phyloP scores from a whole-genome alignment of 2,329 filamentous ascomycete species.

The Penicillium sumatraense region DNA sequence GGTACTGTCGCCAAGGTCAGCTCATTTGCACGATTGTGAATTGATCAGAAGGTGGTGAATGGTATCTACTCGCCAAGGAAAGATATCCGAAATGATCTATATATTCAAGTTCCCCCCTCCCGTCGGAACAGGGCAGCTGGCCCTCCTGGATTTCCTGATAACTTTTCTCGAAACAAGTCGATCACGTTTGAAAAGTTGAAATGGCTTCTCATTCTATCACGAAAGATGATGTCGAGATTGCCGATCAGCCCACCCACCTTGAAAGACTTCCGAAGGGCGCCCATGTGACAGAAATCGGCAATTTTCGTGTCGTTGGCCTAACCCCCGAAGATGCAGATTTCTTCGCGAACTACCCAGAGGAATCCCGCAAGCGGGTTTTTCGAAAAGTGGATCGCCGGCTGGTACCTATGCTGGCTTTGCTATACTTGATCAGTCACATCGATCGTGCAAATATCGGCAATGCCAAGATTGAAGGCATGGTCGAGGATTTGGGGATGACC shows the following conservation, averaged over 20 bases:
- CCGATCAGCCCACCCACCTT: slow-evolving; percentile 9
- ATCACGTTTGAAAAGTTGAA: background rate
- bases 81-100: slow-evolving; percentile 9
- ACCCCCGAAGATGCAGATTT: slow-evolving; percentile 17
- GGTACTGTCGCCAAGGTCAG: slow-evolving; percentile 5
- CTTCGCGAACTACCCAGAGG: slow-evolving; percentile 7
- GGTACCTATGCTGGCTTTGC: slow-evolving; percentile 20
- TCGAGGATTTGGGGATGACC: slow-evolving; percentile 17
- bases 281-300: background rate
- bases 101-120: slow-evolving; percentile 5
- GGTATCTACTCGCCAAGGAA: slow-evolving; percentile 3
- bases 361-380: slow-evolving; percentile 14
- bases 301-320: slow-evolving; percentile 15
- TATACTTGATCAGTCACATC: slow-evolving; percentile 20
- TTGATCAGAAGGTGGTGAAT: background rate
- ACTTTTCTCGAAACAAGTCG: background rate
- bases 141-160: background rate
- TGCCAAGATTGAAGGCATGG: slow-evolving; percentile 22
- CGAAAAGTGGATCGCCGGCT: slow-evolving; percentile 18
- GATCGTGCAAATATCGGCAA: slow-evolving; percentile 26
- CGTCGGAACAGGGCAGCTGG: background rate
- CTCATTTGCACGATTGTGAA: background rate
- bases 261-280: slow-evolving; percentile 12
- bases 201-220: slow-evolving; percentile 12
- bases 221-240: slow-evolving; percentile 15